Conservation (phyloP, 2,329 filamentous ascomycete species). For the Aspergillus sp. region DNA sequence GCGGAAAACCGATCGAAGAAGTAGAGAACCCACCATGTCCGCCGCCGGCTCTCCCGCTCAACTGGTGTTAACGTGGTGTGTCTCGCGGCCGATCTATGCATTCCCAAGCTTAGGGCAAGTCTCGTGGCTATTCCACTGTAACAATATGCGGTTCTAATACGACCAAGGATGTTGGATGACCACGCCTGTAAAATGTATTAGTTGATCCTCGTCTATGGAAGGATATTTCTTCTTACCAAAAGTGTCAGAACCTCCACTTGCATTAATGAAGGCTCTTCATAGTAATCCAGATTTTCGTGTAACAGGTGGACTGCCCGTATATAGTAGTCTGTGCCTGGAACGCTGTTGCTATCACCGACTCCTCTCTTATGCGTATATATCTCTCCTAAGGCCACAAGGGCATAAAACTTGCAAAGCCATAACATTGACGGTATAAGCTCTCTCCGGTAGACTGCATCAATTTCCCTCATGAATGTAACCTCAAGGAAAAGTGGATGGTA, state of each 20-base stretch:
- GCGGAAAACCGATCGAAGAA: constrained; percentile 13
- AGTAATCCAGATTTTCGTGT: constrained; percentile 4
- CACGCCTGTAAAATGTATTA: constrained; percentile 4
- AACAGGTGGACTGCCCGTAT: constrained; percentile 4
- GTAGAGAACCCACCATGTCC: constrained; percentile 13
- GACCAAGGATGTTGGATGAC: constrained; percentile 10
- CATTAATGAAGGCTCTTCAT: constrained; percentile 11
- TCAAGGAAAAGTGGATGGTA: constrained; percentile 12
- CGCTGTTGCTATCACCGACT: constrained; percentile 4
- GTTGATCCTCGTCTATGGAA: not conserved
- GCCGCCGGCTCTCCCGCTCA: constrained; percentile 12
- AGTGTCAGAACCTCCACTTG: constrained; percentile 11
- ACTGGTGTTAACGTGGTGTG: constrained; percentile 6
- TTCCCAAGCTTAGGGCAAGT: constrained; percentile 8
- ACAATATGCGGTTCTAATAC: constrained; percentile 10
- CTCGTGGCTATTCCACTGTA: constrained; percentile 10
- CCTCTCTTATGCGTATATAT: constrained; percentile 8
- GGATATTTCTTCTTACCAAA: not conserved
- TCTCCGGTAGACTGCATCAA: constrained; percentile 9
- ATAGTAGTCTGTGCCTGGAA: constrained; percentile 10
- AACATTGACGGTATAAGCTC: constrained; percentile 4
- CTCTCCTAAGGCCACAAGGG: constrained; percentile 10
- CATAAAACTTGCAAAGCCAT: constrained; percentile 12
- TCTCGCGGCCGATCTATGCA: constrained; percentile 10
- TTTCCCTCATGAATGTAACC: constrained; percentile 8